Evolutionary conservation across 2,329 filamentous ascomycete genomes (phyloP), one percentile per base, ranked within the genome.

Genomic region (Beauveria varroae): DNA sequence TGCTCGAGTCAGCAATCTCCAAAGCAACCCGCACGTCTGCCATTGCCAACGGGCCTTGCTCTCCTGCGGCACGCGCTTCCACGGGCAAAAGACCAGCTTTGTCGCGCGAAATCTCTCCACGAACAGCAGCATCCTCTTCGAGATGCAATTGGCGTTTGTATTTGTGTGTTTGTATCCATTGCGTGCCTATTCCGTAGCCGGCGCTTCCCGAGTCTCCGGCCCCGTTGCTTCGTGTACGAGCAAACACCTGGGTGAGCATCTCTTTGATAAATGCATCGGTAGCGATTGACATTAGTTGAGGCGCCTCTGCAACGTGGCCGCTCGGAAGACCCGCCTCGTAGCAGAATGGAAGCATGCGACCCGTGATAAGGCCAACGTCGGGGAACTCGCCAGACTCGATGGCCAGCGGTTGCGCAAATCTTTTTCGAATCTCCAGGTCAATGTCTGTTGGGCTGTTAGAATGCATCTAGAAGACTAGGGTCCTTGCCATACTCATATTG

Each of bases 61-160:
- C 85, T 60, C 84, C 84, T 18, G 89, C 87, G 58, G 88, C 87
- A 70, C 89, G 91, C 3, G 89, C 85, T 73, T 97, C 92, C 41
- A 92, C 78, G 0, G 93, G 93, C 6, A 97, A 76, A 30, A 96
- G 75, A 1, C 92, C 92, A 53, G 84, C 87, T 63, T 89, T 87
- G 62, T 92, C 90, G 66, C 90, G 82, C 20, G 83, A 78, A 1
- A 96, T 72, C 67, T 93, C 89, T 5, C 92, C 91, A n/a, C 85
- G 81, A 46, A 86, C 81, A 28, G 84, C 86, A 0, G 85, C 83
- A 49, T 88, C 82, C 70, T 96, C 92, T 72, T 97, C 93, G 52
- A 80, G 79, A 60, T 86, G 84, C 12, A 96, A 79, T 70, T 91
- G 89, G 62, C 83, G 81, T 65, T 85, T 86, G 74, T 93, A 97